These are phyloP conservation scores for Naganishia antarctica DNA, from an alignment of 768 basidiomycete species.

Conservation along the genomic window DNA sequence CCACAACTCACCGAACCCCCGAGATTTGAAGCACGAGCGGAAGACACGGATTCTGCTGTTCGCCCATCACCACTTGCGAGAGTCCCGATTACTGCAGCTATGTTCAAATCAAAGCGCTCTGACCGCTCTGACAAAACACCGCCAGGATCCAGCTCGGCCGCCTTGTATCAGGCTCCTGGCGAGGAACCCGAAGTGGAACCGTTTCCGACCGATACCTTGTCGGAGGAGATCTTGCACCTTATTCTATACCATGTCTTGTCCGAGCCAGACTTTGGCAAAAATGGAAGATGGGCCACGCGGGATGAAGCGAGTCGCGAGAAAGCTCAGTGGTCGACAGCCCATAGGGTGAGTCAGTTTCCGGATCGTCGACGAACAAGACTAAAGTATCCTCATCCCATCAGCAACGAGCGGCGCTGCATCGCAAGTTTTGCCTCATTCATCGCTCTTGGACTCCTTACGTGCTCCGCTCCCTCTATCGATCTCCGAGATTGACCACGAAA, in stretches of 20 bases:
- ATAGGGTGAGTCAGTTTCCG: conserved; percentile 16
- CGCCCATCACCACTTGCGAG: no score
- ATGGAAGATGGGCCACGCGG: conserved; percentile 23
- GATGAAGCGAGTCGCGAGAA: conserved; percentile 11
- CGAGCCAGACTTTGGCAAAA: conserved; percentile 23
- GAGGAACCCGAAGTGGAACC: conserved; percentile 4
- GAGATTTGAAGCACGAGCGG: no score
- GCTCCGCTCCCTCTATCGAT: conserved; percentile 19
- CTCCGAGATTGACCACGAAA: conserved; percentile 21
- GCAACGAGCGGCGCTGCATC: conserved; percentile 20
- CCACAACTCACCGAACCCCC: no score
- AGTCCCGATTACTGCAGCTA: no score
- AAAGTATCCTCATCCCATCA: not conserved
- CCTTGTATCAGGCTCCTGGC: not conserved
- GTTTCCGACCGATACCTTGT: conserved; percentile 21
- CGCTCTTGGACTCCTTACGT: conserved; percentile 30
- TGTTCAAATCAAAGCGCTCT: no score
- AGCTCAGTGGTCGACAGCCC: conserved; percentile 15
- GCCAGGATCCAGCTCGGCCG: no score
- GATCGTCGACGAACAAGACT: no score
- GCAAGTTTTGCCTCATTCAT: conserved; percentile 26
- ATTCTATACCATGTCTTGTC: conserved; percentile 26
- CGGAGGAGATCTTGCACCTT: conserved; percentile 21
- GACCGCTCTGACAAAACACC: no score
- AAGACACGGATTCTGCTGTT: no score